A percentile compares a stretch with the other conserved stretches of the same genome.
phyloP scores from a whole-genome alignment of 2,329 filamentous ascomycete genomes.

The Penicillium aurantiogriseum region DNA sequence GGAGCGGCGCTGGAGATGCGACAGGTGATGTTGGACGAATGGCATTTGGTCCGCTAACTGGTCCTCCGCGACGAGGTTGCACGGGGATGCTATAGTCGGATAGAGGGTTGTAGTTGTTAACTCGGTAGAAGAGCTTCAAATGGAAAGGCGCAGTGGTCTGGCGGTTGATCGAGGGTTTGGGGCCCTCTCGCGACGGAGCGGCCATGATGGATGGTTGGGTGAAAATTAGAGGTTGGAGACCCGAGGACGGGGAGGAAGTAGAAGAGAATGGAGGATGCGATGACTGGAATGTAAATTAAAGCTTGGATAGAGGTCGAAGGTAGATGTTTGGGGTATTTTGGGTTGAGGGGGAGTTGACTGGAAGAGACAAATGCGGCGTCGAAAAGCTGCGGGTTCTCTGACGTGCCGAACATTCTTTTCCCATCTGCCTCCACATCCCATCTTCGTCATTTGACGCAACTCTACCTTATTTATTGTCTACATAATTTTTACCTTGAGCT shows the following conservation, averaged over 20 bases:
- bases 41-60: slow-evolving; percentile 43
- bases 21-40: slow-evolving; percentile 49
- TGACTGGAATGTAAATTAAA: not conserved
- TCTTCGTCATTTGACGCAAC: not conserved
- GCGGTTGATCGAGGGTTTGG: slow-evolving; percentile 57
- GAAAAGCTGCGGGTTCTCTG: slow-evolving; percentile 15
- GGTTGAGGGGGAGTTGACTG: slow-evolving; percentile 6
- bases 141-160: slow-evolving; percentile 76
- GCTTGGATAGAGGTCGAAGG: not conserved
- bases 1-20: slow-evolving; percentile 55
- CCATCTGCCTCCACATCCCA: slow-evolving; percentile 1
- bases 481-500: not conserved
- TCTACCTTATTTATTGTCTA: not conserved
- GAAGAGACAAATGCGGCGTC: slow-evolving; percentile 15
- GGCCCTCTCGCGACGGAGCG: slow-evolving; percentile 27
- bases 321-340: not conserved
- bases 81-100: slow-evolving; percentile 40
- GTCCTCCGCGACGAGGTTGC: slow-evolving; percentile 23
- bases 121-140: slow-evolving; percentile 79
- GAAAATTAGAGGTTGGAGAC: not conserved
- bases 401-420: slow-evolving; percentile 15
- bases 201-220: slow-evolving; percentile 15
- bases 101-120: slow-evolving; percentile 65
- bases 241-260: not conserved
- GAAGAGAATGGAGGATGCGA: not conserved